phyloP scores from a whole-genome alignment of 2,329 filamentous ascomycete species.

The Leptosphaerulina australis region DNA sequence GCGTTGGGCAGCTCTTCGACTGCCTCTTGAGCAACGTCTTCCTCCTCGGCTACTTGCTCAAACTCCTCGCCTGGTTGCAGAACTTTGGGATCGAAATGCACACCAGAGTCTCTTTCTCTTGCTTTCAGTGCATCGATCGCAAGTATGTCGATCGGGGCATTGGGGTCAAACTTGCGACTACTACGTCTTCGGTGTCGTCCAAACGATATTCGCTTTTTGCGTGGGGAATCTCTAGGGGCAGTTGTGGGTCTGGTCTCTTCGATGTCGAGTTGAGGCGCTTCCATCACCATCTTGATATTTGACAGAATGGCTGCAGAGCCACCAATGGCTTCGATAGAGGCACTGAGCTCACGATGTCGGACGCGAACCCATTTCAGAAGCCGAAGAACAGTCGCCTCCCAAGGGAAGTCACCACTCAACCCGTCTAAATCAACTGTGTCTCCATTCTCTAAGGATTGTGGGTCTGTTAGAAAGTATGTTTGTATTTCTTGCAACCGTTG shows the following conservation, averaged over 20 bases:
- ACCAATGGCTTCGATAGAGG: slow-evolving; percentile 51
- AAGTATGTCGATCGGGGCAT: slow-evolving; percentile 29
- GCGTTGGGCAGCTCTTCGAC: slow-evolving; percentile 12
- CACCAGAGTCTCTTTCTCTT: slow-evolving; percentile 26
- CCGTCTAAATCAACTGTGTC: slow-evolving; percentile 51
- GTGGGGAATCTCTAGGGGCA: slow-evolving; percentile 22
- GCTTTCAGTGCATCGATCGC: slow-evolving; percentile 31
- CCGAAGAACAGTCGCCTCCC: slow-evolving; percentile 55
- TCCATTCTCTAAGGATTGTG: slow-evolving; percentile 37
- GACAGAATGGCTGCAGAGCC: slow-evolving; percentile 51
- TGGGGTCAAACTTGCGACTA: slow-evolving; percentile 40
- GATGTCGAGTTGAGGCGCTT: slow-evolving; percentile 18
- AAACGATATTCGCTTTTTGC: slow-evolving; percentile 38
- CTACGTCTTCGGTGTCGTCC: slow-evolving; percentile 35
- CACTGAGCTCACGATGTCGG: slow-evolving; percentile 54
- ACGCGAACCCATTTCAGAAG: slow-evolving; percentile 55
- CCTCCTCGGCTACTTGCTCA: slow-evolving; percentile 6
- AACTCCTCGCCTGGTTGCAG: slow-evolving; percentile 13
- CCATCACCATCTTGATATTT: slow-evolving; percentile 34
- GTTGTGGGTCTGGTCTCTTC: slow-evolving; percentile 8
- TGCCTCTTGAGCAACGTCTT: not conserved
- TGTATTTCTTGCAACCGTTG: slow-evolving; percentile 50
- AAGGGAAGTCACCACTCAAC: slow-evolving; percentile 56
- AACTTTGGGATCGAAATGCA: slow-evolving; percentile 16
- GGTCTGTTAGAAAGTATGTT: slow-evolving; percentile 40